A percentile compares a stretch with the other conserved stretches of the same genome.
These are phyloP conservation scores for Poa annua DNA, from an alignment of 176 grass and related monocot genomes.

Conservation along the genomic window DNA sequence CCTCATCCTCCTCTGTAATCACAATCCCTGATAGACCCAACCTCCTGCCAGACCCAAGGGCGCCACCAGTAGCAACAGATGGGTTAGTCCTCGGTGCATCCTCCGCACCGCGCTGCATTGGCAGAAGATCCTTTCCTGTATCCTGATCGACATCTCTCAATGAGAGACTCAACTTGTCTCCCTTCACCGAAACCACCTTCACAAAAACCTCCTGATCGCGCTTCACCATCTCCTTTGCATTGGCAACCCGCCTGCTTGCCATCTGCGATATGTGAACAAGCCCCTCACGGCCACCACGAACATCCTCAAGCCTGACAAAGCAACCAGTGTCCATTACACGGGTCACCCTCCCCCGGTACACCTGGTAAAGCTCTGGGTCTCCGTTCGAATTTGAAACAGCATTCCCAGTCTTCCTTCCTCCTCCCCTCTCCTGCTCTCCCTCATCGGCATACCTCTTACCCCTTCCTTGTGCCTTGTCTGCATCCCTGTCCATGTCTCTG, in stretches of 20 bases:
- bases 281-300: slow-evolving; percentile 64
- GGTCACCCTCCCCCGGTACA: slow-evolving; percentile 76
- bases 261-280: slow-evolving; percentile 92
- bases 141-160: slow-evolving; percentile 92
- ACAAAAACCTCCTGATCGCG: slow-evolving; percentile 84
- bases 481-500: slow-evolving; percentile 42
- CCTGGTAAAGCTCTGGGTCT: slow-evolving; percentile 71
- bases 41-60: slow-evolving; percentile 40
- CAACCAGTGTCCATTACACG: slow-evolving; percentile 80
- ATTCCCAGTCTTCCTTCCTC: slow-evolving; percentile 39
- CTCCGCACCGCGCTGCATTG: slow-evolving; percentile 55
- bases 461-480: slow-evolving; percentile 37
- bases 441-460: slow-evolving; percentile 54
- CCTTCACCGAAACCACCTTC: slow-evolving; percentile 78
- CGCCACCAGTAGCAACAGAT: slow-evolving; percentile 40
- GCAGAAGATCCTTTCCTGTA: slow-evolving; percentile 80
- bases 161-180: slow-evolving; percentile 73
- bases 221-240: slow-evolving; percentile 81
- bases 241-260: slow-evolving; percentile 55
- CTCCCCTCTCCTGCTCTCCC: slow-evolving; percentile 45
- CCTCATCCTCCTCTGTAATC: slow-evolving; percentile 73
- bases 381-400: slow-evolving; percentile 36
- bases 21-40: slow-evolving; percentile 85
- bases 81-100: slow-evolving; percentile 63
- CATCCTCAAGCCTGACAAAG: slow-evolving; percentile 75